Base-by-base conservation (phyloP, 495 filamentous ascomycete species). In the Parachaetomium inaequale region DNA sequence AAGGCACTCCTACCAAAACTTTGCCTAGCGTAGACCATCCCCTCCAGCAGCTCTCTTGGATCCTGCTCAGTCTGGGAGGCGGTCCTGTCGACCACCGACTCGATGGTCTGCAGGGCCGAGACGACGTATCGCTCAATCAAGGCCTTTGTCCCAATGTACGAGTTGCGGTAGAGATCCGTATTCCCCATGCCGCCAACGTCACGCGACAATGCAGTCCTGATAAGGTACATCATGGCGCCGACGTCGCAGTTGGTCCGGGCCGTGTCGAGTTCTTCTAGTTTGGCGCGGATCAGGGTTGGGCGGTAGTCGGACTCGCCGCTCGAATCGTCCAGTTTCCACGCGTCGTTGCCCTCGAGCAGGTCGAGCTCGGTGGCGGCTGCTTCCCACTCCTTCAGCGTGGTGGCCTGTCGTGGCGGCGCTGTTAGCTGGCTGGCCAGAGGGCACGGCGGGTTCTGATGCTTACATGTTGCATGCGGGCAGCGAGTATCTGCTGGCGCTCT, bases 1-100 rank as follows among this genome's bases (percentile, higher is more conserved):
- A 97, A 75, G 0, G 93, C 93, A 63, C 88, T 96, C 55, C 93
- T 82, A 12, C 93, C 93, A 72, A 93, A 98, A 10, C 90, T 89
- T 72, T 96, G 91, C 56, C 91, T 81, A 5, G 92, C 85, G 46
- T 84, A 86, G 19, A 96, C 74, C 63, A 98, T 68, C 3, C 62
- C 70, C 15, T 71, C 65, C 28, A 90, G 77, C 28, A 96, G 82
- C 63, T 88, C 84, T 58, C 85, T 81, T 32, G 87, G 67, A 63
- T 89, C 83, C 42, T 87, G 55, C 15, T 77, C 80, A 61, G 84
- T 76, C 32, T 72, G 66, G 65, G 81, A 79, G 4, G 76, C 79
- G 40, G 85, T 87, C 19, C 86, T 74, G 31, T 90, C 84, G 23
- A 94, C 81, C 49, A 96, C 70, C 3, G 85, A 79, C 4, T 83